These are phyloP conservation scores for Olyra latifolia DNA, from an alignment of 176 grass and related monocot species.

Conservation along the genomic window DNA sequence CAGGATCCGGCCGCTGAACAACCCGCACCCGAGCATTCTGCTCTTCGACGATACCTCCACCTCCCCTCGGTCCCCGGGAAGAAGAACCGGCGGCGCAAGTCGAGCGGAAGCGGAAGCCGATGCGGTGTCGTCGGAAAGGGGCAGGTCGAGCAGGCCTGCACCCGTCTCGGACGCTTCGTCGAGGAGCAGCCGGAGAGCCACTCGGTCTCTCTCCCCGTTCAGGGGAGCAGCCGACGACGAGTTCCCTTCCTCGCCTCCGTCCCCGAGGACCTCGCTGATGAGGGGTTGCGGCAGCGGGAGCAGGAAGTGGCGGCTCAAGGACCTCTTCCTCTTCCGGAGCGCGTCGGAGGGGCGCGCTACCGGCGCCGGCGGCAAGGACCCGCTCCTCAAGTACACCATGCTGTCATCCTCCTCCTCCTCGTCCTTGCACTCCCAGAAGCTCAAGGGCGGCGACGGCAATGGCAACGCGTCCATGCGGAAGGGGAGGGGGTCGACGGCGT, in stretches of 20 bases:
- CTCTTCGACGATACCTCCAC: background rate
- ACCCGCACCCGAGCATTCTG: slow-evolving; percentile 24
- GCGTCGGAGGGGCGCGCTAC: slow-evolving; percentile 83
- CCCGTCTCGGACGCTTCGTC: background rate
- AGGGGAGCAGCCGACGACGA: slow-evolving; percentile 44
- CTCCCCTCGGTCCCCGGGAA: slow-evolving; percentile 11
- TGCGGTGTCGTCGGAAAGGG: slow-evolving; percentile 7
- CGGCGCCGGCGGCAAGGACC: slow-evolving; percentile 69
- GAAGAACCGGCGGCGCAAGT: background rate
- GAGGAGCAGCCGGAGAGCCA: slow-evolving; percentile 22
- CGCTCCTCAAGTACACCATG: slow-evolving; percentile 66
- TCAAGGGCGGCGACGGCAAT: background rate
- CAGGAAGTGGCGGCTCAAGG: slow-evolving; percentile 83
- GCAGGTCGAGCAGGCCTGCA: slow-evolving; percentile 33
- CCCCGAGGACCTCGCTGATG: slow-evolving; percentile 40
- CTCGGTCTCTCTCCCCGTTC: slow-evolving; percentile 76
- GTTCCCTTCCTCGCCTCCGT: slow-evolving; percentile 34
- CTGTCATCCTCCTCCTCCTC: slow-evolving; percentile 30
- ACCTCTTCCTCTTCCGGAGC: slow-evolving; percentile 90
- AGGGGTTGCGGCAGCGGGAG: slow-evolving; percentile 68
- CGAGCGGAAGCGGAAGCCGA: background rate
- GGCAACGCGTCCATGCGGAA: slow-evolving; percentile 53
- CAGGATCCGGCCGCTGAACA: slow-evolving; percentile 71
- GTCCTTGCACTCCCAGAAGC: slow-evolving; percentile 3
- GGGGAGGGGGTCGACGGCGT: slow-evolving; percentile 47